phyloP scores from a whole-genome alignment of 805 yeast species.

The Suhomyces faveliae region DNA sequence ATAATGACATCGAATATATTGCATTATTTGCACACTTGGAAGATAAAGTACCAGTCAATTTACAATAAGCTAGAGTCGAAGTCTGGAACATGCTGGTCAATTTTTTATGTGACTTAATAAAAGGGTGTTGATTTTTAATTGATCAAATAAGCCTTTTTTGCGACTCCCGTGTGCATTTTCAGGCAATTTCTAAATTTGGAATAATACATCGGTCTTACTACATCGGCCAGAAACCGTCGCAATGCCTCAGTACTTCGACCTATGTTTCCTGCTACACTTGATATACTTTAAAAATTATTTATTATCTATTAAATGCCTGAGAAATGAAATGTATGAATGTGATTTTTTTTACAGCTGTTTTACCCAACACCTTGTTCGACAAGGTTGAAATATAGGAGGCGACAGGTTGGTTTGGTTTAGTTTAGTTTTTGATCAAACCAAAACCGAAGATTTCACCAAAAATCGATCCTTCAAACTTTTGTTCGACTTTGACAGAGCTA shows the following conservation, averaged over 20 bases:
- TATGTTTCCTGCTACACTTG: not conserved
- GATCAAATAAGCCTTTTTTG: too few species aligned
- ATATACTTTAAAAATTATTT: not conserved
- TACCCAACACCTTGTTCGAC: not conserved
- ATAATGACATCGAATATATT: too few species aligned
- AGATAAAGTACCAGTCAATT: too few species aligned
- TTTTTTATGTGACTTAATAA: too few species aligned
- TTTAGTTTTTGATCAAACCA: conserved; percentile 11
- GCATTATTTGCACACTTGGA: too few species aligned
- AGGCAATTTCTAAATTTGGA: too few species aligned
- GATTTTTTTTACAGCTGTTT: not conserved
- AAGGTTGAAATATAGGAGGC: too few species aligned
- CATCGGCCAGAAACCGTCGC: too few species aligned
- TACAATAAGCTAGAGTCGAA: too few species aligned
- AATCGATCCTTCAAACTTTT: conserved; percentile 41
- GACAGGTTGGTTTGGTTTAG: not conserved
- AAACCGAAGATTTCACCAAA: conserved; percentile 43
- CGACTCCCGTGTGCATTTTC: too few species aligned
- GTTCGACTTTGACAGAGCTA: conserved; percentile 31
- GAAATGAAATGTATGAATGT: not conserved
- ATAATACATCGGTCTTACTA: not conserved
- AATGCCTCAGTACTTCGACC: not conserved
- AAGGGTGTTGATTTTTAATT: too few species aligned
- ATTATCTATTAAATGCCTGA: conserved; percentile 1
- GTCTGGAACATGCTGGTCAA: too few species aligned